Conservation (phyloP, 23 red algal species). For the Gracilariopsis chorda region DNA sequence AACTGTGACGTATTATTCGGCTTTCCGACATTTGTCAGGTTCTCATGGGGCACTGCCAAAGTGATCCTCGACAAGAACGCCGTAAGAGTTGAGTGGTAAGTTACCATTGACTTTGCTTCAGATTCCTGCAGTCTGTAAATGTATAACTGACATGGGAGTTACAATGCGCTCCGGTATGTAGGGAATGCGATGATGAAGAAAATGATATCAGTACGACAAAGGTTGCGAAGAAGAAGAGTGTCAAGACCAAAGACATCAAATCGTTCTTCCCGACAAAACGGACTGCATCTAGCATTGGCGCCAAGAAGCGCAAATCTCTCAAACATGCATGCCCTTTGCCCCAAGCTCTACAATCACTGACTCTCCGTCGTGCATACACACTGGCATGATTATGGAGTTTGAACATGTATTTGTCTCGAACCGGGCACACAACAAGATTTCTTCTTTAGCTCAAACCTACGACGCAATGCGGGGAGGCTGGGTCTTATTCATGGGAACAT, state of each 20-base stretch:
- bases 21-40: slow-evolving; percentile 77
- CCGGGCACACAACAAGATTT: no score
- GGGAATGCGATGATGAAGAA: slow-evolving; percentile 53
- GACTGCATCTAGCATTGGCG: background rate
- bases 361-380: background rate
- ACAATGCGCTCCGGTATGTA: no score
- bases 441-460: no score
- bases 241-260: slow-evolving; percentile 68
- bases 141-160: background rate
- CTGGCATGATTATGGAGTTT: background rate
- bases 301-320: slow-evolving; percentile 12
- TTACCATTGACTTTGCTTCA: background rate
- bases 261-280: slow-evolving; percentile 55
- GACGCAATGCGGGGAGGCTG: slow-evolving; percentile 16
- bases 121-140: background rate
- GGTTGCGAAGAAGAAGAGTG: background rate
- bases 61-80: slow-evolving; percentile 25
- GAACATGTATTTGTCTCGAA: no score
- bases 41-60: slow-evolving; percentile 75
- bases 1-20: slow-evolving; percentile 80
- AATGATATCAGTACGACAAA: background rate
- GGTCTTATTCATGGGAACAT: slow-evolving; percentile 32
- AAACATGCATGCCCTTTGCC: slow-evolving; percentile 5
- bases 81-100: slow-evolving; percentile 61
- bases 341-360: slow-evolving; percentile 7